These are phyloP conservation scores for Cercospora brassicicola DNA, from an alignment of 2,329 filamentous ascomycete genomes.

Conservation along the genomic window DNA sequence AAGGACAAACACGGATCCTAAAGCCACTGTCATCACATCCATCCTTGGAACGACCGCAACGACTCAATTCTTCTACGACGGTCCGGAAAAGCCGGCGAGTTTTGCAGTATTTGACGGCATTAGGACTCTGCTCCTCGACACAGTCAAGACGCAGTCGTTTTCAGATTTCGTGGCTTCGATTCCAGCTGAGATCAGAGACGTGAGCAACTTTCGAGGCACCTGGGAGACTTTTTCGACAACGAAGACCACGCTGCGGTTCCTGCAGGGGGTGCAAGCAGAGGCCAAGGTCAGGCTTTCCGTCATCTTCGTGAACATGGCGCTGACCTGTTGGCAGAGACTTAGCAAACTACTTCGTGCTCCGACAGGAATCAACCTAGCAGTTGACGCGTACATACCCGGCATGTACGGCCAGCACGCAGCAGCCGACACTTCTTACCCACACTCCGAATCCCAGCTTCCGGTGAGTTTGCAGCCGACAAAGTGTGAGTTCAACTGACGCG, in stretches of 20 bases:
- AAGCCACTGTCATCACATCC: slow-evolving; percentile 14
- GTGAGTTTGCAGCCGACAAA: background rate
- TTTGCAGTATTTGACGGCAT: slow-evolving; percentile 11
- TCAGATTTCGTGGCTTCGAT: slow-evolving; percentile 7
- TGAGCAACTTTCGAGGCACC: slow-evolving; percentile 2
- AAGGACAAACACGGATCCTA: slow-evolving; percentile 8
- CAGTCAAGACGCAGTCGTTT: slow-evolving; percentile 6
- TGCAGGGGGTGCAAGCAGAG: background rate
- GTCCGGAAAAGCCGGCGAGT: background rate
- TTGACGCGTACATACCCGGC: slow-evolving; percentile 9
- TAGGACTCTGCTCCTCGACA: background rate
- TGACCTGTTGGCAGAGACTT: background rate
- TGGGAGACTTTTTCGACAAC: slow-evolving; percentile 10
- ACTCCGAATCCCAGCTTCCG: slow-evolving; percentile 7
- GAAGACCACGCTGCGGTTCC: background rate
- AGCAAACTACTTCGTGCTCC: background rate
- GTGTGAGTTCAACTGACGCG: background rate
- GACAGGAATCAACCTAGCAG: background rate
- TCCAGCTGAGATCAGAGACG: background rate
- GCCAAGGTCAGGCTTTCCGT: background rate
- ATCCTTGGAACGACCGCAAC: slow-evolving; percentile 4
- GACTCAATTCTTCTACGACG: slow-evolving; percentile 11
- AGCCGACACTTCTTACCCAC: background rate
- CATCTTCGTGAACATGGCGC: background rate
- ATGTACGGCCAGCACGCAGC: slow-evolving; percentile 3